Evolutionary conservation across 768 basidiomycete species (phyloP).

Genomic region (Hypholoma sublateritium): DNA sequence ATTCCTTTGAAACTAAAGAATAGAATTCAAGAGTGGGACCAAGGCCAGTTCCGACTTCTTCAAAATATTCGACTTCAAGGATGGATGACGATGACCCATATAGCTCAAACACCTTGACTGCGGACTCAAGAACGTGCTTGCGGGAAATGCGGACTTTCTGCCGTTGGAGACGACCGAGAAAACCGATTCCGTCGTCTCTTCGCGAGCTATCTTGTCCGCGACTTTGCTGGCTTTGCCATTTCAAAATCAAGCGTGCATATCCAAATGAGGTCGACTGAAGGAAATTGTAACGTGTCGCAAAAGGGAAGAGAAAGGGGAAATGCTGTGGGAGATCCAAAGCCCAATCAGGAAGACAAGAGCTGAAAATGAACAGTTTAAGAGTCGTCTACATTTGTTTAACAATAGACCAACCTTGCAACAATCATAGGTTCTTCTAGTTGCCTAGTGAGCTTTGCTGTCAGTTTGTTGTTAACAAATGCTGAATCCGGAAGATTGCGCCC

Average conservation of each 20-base stretch:
- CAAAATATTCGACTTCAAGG: conserved; percentile 97
- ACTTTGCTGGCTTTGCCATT: conserved; percentile 89
- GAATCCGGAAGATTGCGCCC: conserved; percentile 71
- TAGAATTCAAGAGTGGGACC: conserved; percentile 99
- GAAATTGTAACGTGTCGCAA: conserved; percentile 96
- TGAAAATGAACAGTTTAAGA: background rate
- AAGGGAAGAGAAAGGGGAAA: conserved; percentile 99
- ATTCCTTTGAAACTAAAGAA: conserved; percentile 94
- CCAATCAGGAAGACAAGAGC: conserved; percentile 97
- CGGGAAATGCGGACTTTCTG: conserved; percentile 97
- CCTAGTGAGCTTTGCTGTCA: conserved; percentile 95
- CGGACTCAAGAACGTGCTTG: conserved; percentile 92
- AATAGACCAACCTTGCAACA: conserved; percentile 76
- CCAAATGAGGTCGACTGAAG: conserved; percentile 97
- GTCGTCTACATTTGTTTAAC: background rate
- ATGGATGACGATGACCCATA: conserved; percentile 94
- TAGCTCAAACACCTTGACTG: conserved; percentile 93
- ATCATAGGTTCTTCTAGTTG: conserved; percentile 99
- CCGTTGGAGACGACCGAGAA: conserved; percentile 87
- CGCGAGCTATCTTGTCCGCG: conserved; percentile 78
- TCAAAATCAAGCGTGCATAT: conserved; percentile 91
- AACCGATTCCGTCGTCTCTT: conserved; percentile 88
- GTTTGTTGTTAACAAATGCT: conserved; percentile 95
- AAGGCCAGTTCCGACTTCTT: conserved; percentile 96
- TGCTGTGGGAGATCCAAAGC: conserved; percentile 92